Base-by-base conservation (phyloP, 352 stramenopile species). In the Globisporangium polare region DNA sequence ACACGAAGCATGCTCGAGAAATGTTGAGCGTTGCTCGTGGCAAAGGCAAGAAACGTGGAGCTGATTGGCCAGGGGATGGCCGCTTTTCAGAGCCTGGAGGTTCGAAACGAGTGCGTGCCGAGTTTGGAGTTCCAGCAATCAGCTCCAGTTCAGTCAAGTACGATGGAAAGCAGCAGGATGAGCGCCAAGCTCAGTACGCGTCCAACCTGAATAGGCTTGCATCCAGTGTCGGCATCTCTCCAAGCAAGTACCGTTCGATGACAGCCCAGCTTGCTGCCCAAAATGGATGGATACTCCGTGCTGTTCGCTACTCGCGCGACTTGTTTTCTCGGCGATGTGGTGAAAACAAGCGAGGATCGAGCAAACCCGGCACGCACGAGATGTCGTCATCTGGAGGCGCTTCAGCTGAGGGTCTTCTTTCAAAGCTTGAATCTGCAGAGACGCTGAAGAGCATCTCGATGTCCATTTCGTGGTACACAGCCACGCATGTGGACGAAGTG, bases 401-500 rank as follows among this genome's bases (percentile, higher is more conserved):
- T 46, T 15, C 31, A 47, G 12, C 47, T 22, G 42, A 63, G 33
- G 45, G 60, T 24, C n/a, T 24, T 17, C 49, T 41, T 27, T 29
- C 43, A 47, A 59, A 41, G 35, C 9, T 43, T 22, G 33, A 46
- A 26, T 65, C 51, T 47, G 64, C 67, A 26, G 43, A 63, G 33
- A 67, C 50, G 33, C 58, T 92, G 18, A 80, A 78, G 55, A 77
- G 73, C 46, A 83, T 89, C 15, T 84, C 80, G 12, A 65, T 83
- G 29, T 68, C 79, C 1, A 80, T 92, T 35, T 92, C 80, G 12
- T 59, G 71, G 43, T 89, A 83, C 60, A 80, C 78, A 5, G 74
- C 78, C 20, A 72, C 58, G n/a, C 65, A 92, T 31, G 72, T 82
- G 9, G 75, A 87, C 46, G 63, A 78, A 7, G 73, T 85, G 2